phyloP scores from a whole-genome alignment of 352 stramenopile genomes.

The Phytophthora crassamura region DNA sequence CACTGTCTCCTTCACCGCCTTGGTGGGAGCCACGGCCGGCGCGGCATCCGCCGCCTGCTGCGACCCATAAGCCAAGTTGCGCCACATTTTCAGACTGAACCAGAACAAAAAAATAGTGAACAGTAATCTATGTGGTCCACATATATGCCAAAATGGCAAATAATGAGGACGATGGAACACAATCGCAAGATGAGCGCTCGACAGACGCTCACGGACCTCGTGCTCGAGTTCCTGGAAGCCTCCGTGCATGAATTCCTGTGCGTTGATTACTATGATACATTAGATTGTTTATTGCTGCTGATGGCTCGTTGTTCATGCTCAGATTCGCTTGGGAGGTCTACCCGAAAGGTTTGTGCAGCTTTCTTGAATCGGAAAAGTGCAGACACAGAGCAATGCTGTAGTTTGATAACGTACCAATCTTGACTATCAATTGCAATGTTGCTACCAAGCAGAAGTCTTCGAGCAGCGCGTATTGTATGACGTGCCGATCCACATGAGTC shows the following conservation, averaged over 20 bases:
- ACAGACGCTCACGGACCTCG: constrained; percentile 53
- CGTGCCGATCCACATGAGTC: constrained; percentile 82
- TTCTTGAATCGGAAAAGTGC: background rate
- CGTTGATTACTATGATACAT: constrained; percentile 8
- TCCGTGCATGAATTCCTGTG: constrained; percentile 84
- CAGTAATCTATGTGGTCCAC: too few species aligned
- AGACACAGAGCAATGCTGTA: background rate
- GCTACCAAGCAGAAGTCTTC: constrained; percentile 56
- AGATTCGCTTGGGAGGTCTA: constrained; percentile 70
- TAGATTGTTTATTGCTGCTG: constrained; percentile 7
- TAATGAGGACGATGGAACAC: constrained; percentile 16
- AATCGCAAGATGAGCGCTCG: constrained; percentile 13
- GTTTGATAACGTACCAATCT: background rate
- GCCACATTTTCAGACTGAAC: constrained; percentile 57
- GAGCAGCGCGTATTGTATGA: constrained; percentile 69
- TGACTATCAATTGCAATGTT: background rate
- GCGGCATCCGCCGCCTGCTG: constrained; percentile 74
- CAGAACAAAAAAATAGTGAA: too few species aligned
- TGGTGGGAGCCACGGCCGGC: constrained; percentile 65
- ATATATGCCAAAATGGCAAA: constrained; percentile 7
- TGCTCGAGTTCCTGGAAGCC: constrained; percentile 83
- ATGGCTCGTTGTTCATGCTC: background rate
- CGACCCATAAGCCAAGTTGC: constrained; percentile 85
- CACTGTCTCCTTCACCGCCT: constrained; percentile 60
- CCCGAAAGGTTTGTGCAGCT: constrained; percentile 46